Percentiles rank a stretch among this genome's conserved stretches.
Evolutionary conservation across 2,329 filamentous ascomycete species (phyloP).

Genomic region (Mariannaea elegans): DNA sequence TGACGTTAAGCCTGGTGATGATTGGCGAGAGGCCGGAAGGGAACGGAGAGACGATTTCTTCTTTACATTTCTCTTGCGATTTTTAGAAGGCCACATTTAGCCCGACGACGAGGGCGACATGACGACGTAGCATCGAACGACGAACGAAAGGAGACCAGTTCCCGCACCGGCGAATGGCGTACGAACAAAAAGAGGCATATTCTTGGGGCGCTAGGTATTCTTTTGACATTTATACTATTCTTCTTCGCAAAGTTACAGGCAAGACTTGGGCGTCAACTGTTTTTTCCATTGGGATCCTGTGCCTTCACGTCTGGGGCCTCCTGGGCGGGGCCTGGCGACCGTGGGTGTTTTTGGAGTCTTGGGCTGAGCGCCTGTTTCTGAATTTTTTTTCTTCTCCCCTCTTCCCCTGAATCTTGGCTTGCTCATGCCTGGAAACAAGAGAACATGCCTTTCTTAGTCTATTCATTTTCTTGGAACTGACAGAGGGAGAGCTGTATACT

Average conservation of each 20-base stretch:
- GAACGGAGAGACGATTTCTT: conserved; percentile 33
- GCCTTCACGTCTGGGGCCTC: neutral
- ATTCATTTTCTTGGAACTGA: neutral
- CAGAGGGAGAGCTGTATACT: conserved; percentile 3
- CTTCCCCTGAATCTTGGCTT: conserved; percentile 11
- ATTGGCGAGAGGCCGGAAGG: conserved; percentile 36
- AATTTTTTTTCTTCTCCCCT: conserved; percentile 1
- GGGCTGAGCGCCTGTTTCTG: conserved; percentile 17
- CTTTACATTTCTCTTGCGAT: conserved; percentile 37
- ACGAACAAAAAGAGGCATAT: conserved; percentile 50
- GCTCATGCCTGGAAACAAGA: conserved; percentile 11
- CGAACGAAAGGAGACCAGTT: conserved; percentile 45
- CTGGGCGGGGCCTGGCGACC: conserved; percentile 21
- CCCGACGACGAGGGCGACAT: conserved; percentile 40
- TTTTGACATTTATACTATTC: conserved; percentile 47
- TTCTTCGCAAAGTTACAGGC: conserved; percentile 35
- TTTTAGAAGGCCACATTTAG: conserved; percentile 38
- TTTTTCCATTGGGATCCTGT: conserved; percentile 2
- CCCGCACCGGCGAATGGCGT: conserved; percentile 52
- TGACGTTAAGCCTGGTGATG: conserved; percentile 32
- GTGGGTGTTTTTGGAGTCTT: conserved; percentile 32
- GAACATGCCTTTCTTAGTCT: conserved; percentile 4
- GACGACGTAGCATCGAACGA: conserved; percentile 46
- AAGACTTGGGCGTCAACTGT: conserved; percentile 18
- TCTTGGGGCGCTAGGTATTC: conserved; percentile 49